Percentiles rank a stretch among this genome's conserved stretches.
Conservation (phyloP, 768 basidiomycete species). For the Tulasnella sp. region DNA sequence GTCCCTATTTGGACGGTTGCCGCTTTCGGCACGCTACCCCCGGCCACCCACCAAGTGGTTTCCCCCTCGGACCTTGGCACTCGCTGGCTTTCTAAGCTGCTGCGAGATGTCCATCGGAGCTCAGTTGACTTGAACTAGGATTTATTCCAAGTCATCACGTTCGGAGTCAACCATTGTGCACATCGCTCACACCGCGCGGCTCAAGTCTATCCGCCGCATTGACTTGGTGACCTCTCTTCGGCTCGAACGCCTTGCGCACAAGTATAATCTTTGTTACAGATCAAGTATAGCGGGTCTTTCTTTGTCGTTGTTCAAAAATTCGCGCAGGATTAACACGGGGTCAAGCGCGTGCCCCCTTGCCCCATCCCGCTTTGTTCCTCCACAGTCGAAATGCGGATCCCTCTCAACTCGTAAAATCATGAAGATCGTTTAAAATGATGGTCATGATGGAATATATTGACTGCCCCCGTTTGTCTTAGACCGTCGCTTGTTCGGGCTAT, state of each 20-base stretch:
- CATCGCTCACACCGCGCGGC: not conserved
- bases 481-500: not conserved
- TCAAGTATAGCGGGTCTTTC: not conserved
- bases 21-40: not conserved
- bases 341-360: not conserved
- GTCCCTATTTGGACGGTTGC: not conserved
- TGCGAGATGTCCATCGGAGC: not conserved
- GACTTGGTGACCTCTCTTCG: not conserved
- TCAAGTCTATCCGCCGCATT: not conserved
- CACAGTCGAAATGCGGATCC: not conserved
- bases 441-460: not conserved
- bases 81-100: not conserved
- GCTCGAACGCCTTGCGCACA: not conserved
- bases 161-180: not conserved
- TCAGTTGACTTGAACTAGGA: not conserved
- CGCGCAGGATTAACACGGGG: not conserved
- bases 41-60: not conserved
- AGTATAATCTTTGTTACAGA: not conserved
- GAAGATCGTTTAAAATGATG: not conserved
- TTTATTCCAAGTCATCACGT: not conserved
- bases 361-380: not conserved
- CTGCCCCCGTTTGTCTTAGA: not conserved
- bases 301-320: not conserved
- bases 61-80: not conserved
- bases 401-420: not conserved